Conservation (phyloP, 2,329 filamentous ascomycete species). For the Fusarium albosuccineum region DNA sequence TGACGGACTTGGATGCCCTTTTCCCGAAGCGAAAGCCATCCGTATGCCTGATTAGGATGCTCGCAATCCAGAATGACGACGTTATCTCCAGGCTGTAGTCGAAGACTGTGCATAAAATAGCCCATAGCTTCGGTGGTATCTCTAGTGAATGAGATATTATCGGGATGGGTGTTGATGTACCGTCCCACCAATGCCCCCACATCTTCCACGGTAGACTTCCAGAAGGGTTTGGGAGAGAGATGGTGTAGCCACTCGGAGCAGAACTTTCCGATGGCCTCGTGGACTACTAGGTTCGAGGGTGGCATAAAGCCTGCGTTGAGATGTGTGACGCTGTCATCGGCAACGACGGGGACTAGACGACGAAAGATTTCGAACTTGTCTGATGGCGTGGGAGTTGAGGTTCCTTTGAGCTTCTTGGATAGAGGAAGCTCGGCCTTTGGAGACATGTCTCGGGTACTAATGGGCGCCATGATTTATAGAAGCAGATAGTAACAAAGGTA, state of each 20-base stretch:
- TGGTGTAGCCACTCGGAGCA: constrained; percentile 43
- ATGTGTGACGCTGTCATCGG: constrained; percentile 28
- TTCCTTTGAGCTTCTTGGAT: background rate
- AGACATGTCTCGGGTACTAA: background rate
- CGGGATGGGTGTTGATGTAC: constrained; percentile 47
- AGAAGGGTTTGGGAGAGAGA: constrained; percentile 38
- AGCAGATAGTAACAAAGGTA: background rate
- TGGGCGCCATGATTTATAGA: constrained; percentile 1
- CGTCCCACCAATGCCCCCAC: constrained; percentile 41
- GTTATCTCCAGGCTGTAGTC: constrained; percentile 48
- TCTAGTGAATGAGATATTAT: constrained; percentile 47
- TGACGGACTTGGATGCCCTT: constrained; percentile 47
- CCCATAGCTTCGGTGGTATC: constrained; percentile 52
- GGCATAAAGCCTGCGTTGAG: constrained; percentile 50
- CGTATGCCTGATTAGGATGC: constrained; percentile 50
- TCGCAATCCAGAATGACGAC: constrained; percentile 50
- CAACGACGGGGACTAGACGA: constrained; percentile 11
- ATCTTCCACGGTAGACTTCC: constrained; percentile 40
- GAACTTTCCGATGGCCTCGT: constrained; percentile 47
- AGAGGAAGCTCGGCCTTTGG: background rate
- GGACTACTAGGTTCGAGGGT: constrained; percentile 49
- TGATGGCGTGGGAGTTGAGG: background rate
- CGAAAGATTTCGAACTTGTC: constrained; percentile 10
- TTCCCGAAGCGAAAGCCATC: constrained; percentile 46
- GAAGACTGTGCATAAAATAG: constrained; percentile 44